Conservation (phyloP, 768 basidiomycete species). For the Phaeotremella fagi region DNA sequence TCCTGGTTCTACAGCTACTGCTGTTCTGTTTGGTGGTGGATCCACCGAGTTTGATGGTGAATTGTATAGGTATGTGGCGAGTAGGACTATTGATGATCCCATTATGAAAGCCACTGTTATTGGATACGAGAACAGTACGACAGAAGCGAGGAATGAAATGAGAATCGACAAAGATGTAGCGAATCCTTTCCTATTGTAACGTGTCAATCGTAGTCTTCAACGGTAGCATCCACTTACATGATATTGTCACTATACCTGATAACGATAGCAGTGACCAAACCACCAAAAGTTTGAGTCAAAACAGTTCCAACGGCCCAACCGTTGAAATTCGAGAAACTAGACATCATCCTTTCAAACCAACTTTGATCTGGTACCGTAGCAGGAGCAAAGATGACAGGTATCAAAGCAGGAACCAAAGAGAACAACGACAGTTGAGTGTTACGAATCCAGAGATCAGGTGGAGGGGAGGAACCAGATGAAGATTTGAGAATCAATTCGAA, state of each 20-base stretch:
- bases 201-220: constrained; percentile 27
- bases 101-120: constrained; percentile 81
- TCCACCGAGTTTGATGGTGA: constrained; percentile 52
- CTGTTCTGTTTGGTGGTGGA: constrained; percentile 21
- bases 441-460: constrained; percentile 81
- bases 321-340: constrained; percentile 79
- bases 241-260: constrained; percentile 87
- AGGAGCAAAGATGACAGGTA: constrained; percentile 63
- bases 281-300: constrained; percentile 80
- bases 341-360: constrained; percentile 29
- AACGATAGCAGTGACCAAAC: constrained; percentile 83
- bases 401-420: constrained; percentile 79
- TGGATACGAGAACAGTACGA: constrained; percentile 81
- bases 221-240: constrained; percentile 28
- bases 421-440: constrained; percentile 94
- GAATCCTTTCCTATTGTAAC: constrained; percentile 64
- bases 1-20: constrained; percentile 40
- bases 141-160: constrained; percentile 86
- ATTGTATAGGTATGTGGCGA: constrained; percentile 90
- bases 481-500: constrained; percentile 97
- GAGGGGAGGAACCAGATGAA: constrained; percentile 48
- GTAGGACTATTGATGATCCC: constrained; percentile 75
- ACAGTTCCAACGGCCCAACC: constrained; percentile 90
- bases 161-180: constrained; percentile 92
- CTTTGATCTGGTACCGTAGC: constrained; percentile 39